Percentiles rank a stretch among this genome's conserved stretches.
Evolutionary conservation across 768 basidiomycete genomes (phyloP).

Genomic region (Leccinum variicolor): DNA sequence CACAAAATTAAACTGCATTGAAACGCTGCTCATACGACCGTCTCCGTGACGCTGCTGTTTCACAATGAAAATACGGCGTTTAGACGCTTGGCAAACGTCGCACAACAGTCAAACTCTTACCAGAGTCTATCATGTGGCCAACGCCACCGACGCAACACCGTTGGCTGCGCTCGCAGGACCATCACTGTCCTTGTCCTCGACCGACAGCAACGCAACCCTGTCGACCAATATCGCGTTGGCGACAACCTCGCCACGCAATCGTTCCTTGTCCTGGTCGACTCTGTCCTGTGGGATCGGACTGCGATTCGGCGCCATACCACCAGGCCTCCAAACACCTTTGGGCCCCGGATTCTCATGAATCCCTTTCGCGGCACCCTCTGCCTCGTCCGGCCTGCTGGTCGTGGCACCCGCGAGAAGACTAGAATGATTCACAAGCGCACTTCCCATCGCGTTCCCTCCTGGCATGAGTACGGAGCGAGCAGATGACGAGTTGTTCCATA

Average conservation of each 20-base stretch:
- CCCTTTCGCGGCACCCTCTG: constrained; percentile 46
- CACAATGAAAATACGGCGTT: background rate
- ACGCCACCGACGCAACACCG: constrained; percentile 16
- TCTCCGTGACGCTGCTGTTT: constrained; percentile 15
- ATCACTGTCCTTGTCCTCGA: constrained; percentile 28
- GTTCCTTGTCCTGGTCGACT: constrained; percentile 34
- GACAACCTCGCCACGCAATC: constrained; percentile 33
- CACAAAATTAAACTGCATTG: constrained; percentile 25
- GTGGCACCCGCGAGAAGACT: constrained; percentile 16
- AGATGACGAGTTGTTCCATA: constrained; percentile 63
- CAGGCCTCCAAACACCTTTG: constrained; percentile 28
- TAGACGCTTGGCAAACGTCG: background rate
- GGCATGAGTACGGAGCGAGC: constrained; percentile 50
- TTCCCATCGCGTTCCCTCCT: constrained; percentile 33
- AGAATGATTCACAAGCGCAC: constrained; percentile 37
- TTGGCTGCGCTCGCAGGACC: constrained; percentile 10
- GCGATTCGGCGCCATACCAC: constrained; percentile 9
- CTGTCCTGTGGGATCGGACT: constrained; percentile 21
- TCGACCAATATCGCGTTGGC: constrained; percentile 36
- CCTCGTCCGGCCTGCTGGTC: constrained; percentile 39
- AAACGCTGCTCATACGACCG: constrained; percentile 17
- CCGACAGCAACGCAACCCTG: constrained; percentile 35
- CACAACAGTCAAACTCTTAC: constrained; percentile 9
- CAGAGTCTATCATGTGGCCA: constrained; percentile 27
- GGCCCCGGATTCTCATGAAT: constrained; percentile 36